Evolutionary conservation across 768 basidiomycete species (phyloP), one percentile per base, ranked within the genome.

Genomic region (Rhizopogon vulgaris): DNA sequence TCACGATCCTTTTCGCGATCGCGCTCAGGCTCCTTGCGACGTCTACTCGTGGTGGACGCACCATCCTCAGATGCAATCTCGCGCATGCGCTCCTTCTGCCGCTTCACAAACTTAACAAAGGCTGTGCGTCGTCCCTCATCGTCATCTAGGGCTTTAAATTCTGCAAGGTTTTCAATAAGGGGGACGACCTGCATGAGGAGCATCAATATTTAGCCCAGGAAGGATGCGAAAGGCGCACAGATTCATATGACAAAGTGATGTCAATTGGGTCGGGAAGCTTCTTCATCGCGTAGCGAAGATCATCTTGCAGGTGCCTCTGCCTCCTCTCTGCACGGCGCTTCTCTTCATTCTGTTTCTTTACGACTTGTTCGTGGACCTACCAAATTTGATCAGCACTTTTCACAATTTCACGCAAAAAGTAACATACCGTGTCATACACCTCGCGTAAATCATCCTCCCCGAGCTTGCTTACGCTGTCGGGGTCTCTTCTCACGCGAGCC

Each of bases 271-370:
- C 90, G 0, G 88, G 67, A 6, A 95, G 73, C 65, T 95, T 95
- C 71, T 90, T 93, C 57, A 97, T 75, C 0, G 94, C 96, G 70
- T 98, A 96, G 6, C 96, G 85, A 36, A 99, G 75, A 63, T 98
- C 96, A 68, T 99, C 96, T 62, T 96, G 91, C 56, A 92, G 70
- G 66, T 95, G 89, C 25, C 94, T 79, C 52, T 86, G 83, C 60
- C 79, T 84, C 52, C 93, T 78, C 69, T 98, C 96, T 1, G 83
- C 71, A 34, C 92, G 80, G n/a, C 85, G 77, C 65, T 83, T 90
- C 66, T 97, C 96, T 14, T 93, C 90, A 2, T 87, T 86, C 34
- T 87, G 85, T 56, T 84, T 84, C 67, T 83, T 87, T 38, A 82
- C 54, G 11, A 87, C 86, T 51, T 76, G 76, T 7, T 83, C 81